phyloP scores from a whole-genome alignment of 1,284 basidiomycete genomes.

The Cryptococcus sp. region DNA sequence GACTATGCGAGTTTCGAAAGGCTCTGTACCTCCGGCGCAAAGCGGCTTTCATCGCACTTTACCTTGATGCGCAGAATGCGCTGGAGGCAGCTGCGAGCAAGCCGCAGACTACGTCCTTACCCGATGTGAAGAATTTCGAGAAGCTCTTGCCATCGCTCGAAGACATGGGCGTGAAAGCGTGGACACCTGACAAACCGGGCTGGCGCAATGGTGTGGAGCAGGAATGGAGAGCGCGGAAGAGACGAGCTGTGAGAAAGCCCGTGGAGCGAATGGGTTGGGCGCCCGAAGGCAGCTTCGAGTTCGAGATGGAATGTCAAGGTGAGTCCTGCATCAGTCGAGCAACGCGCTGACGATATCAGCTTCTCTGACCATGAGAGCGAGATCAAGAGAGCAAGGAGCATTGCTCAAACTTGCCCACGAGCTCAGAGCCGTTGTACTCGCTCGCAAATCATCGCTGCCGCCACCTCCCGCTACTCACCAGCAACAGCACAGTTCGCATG shows the following conservation, averaged over 20 bases:
- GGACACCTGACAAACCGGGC: conserved; percentile 40
- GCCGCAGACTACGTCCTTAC: conserved; percentile 7
- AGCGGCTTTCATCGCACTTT: conserved; percentile 41
- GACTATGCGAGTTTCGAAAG: conserved; percentile 22
- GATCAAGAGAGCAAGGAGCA: conserved; percentile 29
- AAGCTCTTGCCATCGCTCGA: conserved; percentile 39
- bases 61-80: conserved; percentile 43
- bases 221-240: conserved; percentile 27
- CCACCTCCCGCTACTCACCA: conserved; percentile 4
- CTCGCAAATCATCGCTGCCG: conserved; percentile 18
- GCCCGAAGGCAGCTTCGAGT: conserved; percentile 53
- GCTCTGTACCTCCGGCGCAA: conserved; percentile 41
- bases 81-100: conserved; percentile 9
- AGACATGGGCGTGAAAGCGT: conserved; percentile 34
- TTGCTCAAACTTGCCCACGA: conserved; percentile 41
- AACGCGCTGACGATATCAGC: conserved; percentile 19
- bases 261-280: conserved; percentile 46
- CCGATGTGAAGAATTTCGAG: conserved; percentile 19
- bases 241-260: conserved; percentile 23
- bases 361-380: conserved; percentile 23
- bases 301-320: conserved; percentile 43
- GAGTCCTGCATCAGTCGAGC: conserved; percentile 16
- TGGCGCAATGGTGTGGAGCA: conserved; percentile 33
- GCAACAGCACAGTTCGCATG: conserved; percentile 6
- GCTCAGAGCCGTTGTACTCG: conserved; percentile 40